phyloP scores from a whole-genome alignment of 305 asterid species.

The Fraxinus albicans region DNA sequence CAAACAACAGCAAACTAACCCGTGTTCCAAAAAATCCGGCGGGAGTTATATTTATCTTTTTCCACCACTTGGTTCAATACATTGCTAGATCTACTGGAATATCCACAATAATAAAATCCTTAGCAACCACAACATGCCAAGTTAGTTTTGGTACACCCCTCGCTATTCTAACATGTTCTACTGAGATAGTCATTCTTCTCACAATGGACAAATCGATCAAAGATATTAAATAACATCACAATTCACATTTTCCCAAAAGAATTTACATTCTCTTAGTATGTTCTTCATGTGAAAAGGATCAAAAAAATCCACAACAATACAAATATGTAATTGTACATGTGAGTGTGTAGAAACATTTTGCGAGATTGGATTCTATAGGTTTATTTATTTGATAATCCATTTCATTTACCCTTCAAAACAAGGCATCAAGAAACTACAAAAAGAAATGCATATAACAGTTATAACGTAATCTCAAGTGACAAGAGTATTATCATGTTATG shows the following conservation, averaged over 20 bases:
- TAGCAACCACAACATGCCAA: not conserved
- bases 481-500: not conserved
- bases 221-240: not conserved
- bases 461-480: not conserved
- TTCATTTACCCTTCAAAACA: not conserved
- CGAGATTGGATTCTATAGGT: not conserved
- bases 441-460: not conserved
- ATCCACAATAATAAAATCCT: not conserved
- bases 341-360: constrained; percentile 2
- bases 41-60: not conserved
- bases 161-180: not conserved
- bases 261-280: not conserved
- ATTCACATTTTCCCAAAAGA: not conserved
- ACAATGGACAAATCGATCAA: not conserved
- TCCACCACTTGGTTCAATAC: not conserved
- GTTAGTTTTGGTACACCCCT: not conserved
- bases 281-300: not conserved
- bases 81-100: not conserved
- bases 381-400: not conserved
- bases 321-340: not conserved
- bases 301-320: not conserved
- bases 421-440: not conserved
- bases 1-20: not conserved
- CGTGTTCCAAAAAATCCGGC: not conserved
- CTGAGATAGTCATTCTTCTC: not conserved